Conservation (phyloP, 2,329 filamentous ascomycete species). For the Fusarium decemcellulare region DNA sequence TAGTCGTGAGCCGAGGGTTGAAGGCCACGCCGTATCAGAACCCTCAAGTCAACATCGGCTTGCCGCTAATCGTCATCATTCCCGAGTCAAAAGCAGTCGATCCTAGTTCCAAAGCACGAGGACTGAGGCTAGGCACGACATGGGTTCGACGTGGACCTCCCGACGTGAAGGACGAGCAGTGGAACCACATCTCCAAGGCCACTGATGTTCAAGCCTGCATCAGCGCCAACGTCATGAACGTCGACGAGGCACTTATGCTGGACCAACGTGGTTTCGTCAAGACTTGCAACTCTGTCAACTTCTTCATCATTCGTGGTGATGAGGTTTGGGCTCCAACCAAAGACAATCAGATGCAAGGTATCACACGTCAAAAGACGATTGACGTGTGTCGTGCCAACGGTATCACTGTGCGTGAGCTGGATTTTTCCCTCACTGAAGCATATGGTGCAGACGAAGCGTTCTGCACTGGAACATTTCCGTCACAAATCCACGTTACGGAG, state of each 20-base stretch:
- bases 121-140: neutral
- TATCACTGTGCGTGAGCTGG: neutral
- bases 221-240: conserved; percentile 48
- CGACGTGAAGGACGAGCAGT: conserved; percentile 51
- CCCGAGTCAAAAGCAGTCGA: neutral
- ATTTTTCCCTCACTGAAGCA: neutral
- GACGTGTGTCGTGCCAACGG: conserved; percentile 1
- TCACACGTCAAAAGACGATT: conserved; percentile 2
- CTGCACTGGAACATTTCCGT: neutral
- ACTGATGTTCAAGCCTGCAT: conserved; percentile 50
- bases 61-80: neutral
- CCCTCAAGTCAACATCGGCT: neutral
- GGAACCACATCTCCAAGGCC: conserved; percentile 52
- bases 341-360: neutral
- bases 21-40: neutral
- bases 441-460: neutral
- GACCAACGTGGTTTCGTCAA: neutral
- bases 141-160: conserved; percentile 47
- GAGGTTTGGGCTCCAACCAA: neutral
- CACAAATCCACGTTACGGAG: conserved; percentile 2
- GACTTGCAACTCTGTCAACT: neutral
- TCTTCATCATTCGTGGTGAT: neutral
- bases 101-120: neutral
- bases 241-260: conserved; percentile 47
- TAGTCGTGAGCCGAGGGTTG: neutral